Evolutionary conservation across 2,329 filamentous ascomycete genomes (phyloP), one percentile per base, ranked within the genome.

Genomic region (Ophiostoma piceae): DNA sequence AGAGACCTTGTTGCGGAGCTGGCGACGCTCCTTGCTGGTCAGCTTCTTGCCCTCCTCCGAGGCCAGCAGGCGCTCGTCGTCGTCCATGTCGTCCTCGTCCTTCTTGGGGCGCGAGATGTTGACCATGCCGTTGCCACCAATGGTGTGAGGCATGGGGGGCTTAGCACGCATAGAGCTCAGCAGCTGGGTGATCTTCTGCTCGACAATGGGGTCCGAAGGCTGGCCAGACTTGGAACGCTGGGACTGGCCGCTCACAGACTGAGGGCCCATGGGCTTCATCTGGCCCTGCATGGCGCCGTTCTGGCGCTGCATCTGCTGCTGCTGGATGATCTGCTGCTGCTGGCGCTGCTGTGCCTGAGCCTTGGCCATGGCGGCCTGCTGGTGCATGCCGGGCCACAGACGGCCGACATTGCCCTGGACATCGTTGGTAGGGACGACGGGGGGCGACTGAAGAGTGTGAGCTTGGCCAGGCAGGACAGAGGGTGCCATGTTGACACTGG

Each of bases 1-100:
- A 60, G 95, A 99, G 4, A 99, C 95, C 82, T 99, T 99, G 86
- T 99, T 99, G 73, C 95, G 88, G n/a, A 99, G 86, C 80, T 98
- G 95, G 74, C 95, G 90, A 72, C 95, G 90, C 81, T 98, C 94
- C 82, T 98, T 98, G 84, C 92, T 96, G 80, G 90, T 95, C n/a
- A 99, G 86, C 84, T 97, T 97, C 89, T 99, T 99, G 76, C 94
- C 95, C 81, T 97, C 94, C 76, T 99, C 95, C 72, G 93, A 97
- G n/a, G 92, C 92, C 29, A 97, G 84, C 11, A 97, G 84, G 74
- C 92, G 87, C 84, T 98, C 95, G 76, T 98, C 95, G 79, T 97
- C 94, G 75, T 99, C 95, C 94, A 99, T 98, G 68, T 98, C 94
- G 72, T 97, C 94, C 76, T 98, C 94, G 64, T 97, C 93, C 84